Evolutionary conservation across 163 green algal species (phyloP).

Genomic region (Scenedesmus sp.): DNA sequence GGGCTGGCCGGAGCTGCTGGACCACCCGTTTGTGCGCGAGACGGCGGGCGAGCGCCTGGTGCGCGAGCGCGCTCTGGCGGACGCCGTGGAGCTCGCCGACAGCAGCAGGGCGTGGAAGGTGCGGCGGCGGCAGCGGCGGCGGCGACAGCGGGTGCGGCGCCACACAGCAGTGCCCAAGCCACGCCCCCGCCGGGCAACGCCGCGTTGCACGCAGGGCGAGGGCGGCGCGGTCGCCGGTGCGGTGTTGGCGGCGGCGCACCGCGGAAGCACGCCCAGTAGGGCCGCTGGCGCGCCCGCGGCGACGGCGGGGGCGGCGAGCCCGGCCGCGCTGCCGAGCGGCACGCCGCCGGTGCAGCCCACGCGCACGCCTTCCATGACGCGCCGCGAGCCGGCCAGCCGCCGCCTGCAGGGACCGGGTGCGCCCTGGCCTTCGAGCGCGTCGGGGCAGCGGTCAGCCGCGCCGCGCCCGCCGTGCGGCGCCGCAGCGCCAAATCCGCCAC

Average conservation of each 20-base stretch:
- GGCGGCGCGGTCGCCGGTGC: constrained; percentile 66
- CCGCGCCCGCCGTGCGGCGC: no score
- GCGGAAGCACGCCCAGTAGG: constrained; percentile 40
- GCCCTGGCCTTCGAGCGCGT: no score
- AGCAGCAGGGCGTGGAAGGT: constrained; percentile 57
- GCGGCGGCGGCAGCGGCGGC: neutral
- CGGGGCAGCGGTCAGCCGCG: no score
- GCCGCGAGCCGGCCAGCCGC: constrained; percentile 42
- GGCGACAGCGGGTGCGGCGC: neutral
- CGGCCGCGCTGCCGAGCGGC: constrained; percentile 35
- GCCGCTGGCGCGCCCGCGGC: neutral
- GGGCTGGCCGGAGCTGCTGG: constrained; percentile 91
- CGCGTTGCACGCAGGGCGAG: constrained; percentile 55
- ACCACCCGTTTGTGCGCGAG: constrained; percentile 96
- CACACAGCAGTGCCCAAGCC: no score
- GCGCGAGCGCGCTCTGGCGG: constrained; percentile 67
- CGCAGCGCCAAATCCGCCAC: no score
- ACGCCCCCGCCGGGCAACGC: no score
- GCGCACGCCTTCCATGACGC: constrained; percentile 56
- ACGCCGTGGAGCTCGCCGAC: constrained; percentile 58
- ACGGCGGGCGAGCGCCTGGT: constrained; percentile 70
- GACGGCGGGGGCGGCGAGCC: neutral
- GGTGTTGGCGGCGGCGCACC: constrained; percentile 59
- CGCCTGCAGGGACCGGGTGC: no score
- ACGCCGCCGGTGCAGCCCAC: constrained; percentile 56